Base-by-base conservation (phyloP, 1,139 yeast species). In the Sugiyamaella sp. region DNA sequence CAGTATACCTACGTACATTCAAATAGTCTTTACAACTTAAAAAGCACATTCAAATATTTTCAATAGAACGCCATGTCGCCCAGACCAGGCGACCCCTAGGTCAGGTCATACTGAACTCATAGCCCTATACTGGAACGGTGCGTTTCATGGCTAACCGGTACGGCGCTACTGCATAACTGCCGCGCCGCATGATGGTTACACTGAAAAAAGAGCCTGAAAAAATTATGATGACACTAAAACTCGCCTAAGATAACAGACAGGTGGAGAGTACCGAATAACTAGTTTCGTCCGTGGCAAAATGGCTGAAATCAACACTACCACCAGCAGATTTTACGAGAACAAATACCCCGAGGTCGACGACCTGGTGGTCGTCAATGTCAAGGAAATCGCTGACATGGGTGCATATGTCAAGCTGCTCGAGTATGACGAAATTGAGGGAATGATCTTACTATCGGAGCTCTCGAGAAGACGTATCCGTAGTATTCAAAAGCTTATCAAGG, bases 401-500 rank as follows among this genome's bases (percentile, higher is more conserved):
- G 97, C 97, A 16, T 90, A 90, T 70, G 99, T 93, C 62, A 91
- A 90, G 73, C 80, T 93, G 63, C 80, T 93, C 63, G 99, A 93
- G 74, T 93, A 95, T 71, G 98, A 93, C 76, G 95, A 91, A 72
- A 91, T 93, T 68, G 99, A 93, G 76, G 99, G 99, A 68, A 93
- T 93, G 99, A 96, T 93, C 58, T 80, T 93, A 64, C 81, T 93
- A 67, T 88, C 97, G 40, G 99, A 93, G 76, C 81, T 93, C 65
- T 90, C 98, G 37, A 89, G 99, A 81, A 89, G 99, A 81, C 95
- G 99, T 78, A 93, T 93, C 69, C 84, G 99, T 74, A 89, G 97
- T 54, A 93, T 93, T 69, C 99, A 93, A 75, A 95, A 93, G 72
- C 83, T 90, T 72, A 91, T 93, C 73, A 88, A 97, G 77, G 98